Base-by-base conservation (phyloP, 2,329 filamentous ascomycete genomes). In the Geosmithia flava region DNA sequence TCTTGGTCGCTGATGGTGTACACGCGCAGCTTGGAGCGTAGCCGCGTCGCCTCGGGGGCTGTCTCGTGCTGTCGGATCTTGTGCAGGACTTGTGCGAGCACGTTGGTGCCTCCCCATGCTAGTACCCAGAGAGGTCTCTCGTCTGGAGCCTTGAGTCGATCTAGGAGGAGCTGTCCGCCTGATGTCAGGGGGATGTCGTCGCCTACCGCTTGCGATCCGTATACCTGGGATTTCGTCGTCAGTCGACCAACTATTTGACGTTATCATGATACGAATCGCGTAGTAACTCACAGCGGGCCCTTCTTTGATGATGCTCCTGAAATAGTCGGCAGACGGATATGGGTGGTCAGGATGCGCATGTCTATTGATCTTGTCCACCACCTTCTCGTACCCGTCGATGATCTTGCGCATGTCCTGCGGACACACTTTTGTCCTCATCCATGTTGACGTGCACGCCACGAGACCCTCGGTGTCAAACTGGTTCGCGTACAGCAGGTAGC, bases 1-100 rank as follows among this genome's bases (percentile, higher is more conserved):
- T 80, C 76, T 53, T 80, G 76, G 52, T 80, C 77, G 7, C 74
- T 78, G 48, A 80, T 78, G 37, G 75, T 61, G 56, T 78, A 78
- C 8, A 77, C 65, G 13, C 73, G 63, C 3, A 78, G 56, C 51
- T 69, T 70, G 3, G 59, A 53, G 2, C 64, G 58, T 20, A 76
- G 60, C 0, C 48, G 50, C 0, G 60, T 57, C 1, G 66, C 58
- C 1, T 70, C 64, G 41, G 15, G 55, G 50, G 42, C 59, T 50
- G 53, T 51, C 54, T 16, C 56, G 6, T 49, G 52, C 6, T 51
- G 15, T 23, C 50, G 51, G 41, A 70, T 63, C n/a, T 45, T 23
- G n/a, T 17, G 27, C 10, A 77, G 62, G 1, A 68, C 71, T 48
- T 73, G 66, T 2, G 74, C 74, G 3, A 78, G 66, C 1, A 70